Conservation (phyloP, 2,329 filamentous ascomycete genomes). For the Epichloe glyceriae region DNA sequence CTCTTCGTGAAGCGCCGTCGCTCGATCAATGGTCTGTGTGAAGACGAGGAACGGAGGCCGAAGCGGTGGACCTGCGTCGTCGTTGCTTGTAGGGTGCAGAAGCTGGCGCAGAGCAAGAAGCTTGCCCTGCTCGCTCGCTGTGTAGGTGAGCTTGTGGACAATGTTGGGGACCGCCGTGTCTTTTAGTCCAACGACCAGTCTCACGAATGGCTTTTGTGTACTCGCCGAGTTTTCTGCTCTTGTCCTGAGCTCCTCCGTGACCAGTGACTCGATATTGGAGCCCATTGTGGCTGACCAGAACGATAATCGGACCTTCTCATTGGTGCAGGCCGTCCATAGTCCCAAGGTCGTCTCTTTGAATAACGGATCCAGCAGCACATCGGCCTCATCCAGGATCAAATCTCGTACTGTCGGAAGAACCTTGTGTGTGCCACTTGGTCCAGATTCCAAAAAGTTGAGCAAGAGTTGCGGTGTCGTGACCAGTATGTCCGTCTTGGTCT, state of each 20-base stretch:
- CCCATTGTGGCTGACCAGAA: slow-evolving; percentile 98
- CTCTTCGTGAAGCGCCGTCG: slow-evolving; percentile 75
- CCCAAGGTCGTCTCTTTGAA: slow-evolving; percentile 80
- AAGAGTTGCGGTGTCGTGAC: slow-evolving; percentile 45
- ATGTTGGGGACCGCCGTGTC: slow-evolving; percentile 92
- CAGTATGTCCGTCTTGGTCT: slow-evolving; percentile 24
- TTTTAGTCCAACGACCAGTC: slow-evolving; percentile 90
- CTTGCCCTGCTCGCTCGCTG: slow-evolving; percentile 86
- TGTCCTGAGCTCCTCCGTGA: slow-evolving; percentile 51
- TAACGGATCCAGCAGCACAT: slow-evolving; percentile 81
- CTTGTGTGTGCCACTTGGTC: slow-evolving; percentile 30
- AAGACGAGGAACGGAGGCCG: slow-evolving; percentile 90
- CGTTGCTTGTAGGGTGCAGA: slow-evolving; percentile 56
- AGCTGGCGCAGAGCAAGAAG: slow-evolving; percentile 83
- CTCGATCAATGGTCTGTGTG: slow-evolving; percentile 87
- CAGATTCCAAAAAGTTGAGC: slow-evolving; percentile 52
- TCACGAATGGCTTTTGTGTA: slow-evolving; percentile 45
- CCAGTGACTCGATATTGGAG: slow-evolving; percentile 74
- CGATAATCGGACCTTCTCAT: slow-evolving; percentile 56
- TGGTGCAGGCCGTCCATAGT: slow-evolving; percentile 70
- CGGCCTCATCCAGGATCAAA: slow-evolving; percentile 83
- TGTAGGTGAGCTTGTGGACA: slow-evolving; percentile 76
- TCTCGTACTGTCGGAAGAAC: slow-evolving; percentile 55
- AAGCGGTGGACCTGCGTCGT: slow-evolving; percentile 45
- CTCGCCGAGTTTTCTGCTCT: slow-evolving; percentile 30